Evolutionary conservation across 768 basidiomycete genomes (phyloP), one percentile per base, ranked within the genome.

Genomic region (Pisolithus microcarpus): DNA sequence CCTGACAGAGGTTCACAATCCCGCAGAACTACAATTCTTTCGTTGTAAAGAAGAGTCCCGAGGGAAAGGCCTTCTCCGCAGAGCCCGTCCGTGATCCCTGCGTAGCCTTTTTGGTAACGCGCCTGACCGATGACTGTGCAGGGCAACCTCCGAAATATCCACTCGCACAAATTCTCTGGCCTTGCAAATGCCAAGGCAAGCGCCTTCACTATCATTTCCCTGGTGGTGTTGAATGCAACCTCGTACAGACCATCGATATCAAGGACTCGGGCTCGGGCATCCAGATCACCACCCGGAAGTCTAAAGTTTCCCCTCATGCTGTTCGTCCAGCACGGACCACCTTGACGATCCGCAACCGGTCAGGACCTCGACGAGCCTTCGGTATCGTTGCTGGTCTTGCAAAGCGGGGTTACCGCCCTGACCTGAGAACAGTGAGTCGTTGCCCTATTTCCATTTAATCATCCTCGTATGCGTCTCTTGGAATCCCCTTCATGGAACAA

Each of bases 121-220:
- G n/a, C 34, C 24, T 47, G 8, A 52, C 58, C 18, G 36, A 49
- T 54, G 28, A 1, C 40, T 44, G 18, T 37, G 51, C 52, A 91
- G 90, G 91, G 88, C 59, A 91, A 91, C 74, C 81, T 92, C 68
- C 75, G 78, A 53, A 92, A 88, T 75, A 61, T 91, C 58, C 87
- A 93, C 76, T 93, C 91, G n/a, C 77, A 79, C 78, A 95, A 94
- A 67, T 92, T 79, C 77, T 95, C 91, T 53, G 91, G 91, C 52
- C 74, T 94, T 53, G 82, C 86, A 63, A 93, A 94, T 77, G 56
- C 75, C 62, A 92, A 87, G 82, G 87, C 85, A 51, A 53, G 69
- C 31, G 26, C 21, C 11, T 38, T 39, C 23, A n/a, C 2, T 10
- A 18, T 15, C 10, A 37, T 31, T 36, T 8, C 21, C 23, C 19